Conservation (phyloP, 2,329 filamentous ascomycete species). For the Colletotrichum musae region DNA sequence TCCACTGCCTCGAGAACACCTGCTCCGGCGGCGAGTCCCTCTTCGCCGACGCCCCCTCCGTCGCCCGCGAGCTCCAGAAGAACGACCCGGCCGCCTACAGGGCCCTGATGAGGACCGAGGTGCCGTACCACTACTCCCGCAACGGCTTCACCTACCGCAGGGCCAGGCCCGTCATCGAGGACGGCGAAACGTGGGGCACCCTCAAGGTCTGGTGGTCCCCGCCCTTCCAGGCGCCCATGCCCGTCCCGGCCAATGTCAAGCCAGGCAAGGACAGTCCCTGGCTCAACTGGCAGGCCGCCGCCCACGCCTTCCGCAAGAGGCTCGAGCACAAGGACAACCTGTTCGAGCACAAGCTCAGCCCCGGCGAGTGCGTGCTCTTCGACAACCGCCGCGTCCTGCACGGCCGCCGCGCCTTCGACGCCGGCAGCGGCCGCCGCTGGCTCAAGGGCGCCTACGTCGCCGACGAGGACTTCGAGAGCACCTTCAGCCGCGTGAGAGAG, state of each 20-base stretch:
- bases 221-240: constrained; percentile 77
- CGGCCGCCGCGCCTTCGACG: constrained; percentile 83
- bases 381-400: constrained; percentile 90
- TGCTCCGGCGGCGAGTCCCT: constrained; percentile 86
- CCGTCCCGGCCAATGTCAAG: constrained; percentile 51
- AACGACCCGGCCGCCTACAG: constrained; percentile 46
- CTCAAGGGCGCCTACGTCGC: constrained; percentile 89
- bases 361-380: constrained; percentile 94
- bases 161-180: constrained; percentile 63
- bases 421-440: constrained; percentile 78
- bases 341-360: constrained; percentile 79
- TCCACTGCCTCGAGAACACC: constrained; percentile 90
- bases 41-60: constrained; percentile 83
- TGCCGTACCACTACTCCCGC: constrained; percentile 81
- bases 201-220: constrained; percentile 75
- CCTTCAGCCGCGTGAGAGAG: constrained; percentile 1
- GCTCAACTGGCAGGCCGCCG: constrained; percentile 63
- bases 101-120: constrained; percentile 56
- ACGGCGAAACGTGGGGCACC: constrained; percentile 42
- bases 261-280: constrained; percentile 23
- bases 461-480: constrained; percentile 59
- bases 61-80: constrained; percentile 61
- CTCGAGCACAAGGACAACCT: constrained; percentile 72
- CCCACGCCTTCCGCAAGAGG: constrained; percentile 68
- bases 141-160: constrained; percentile 74